Conservation (phyloP, 2,329 filamentous ascomycete species). For the Trichoderma cornu-damae region DNA sequence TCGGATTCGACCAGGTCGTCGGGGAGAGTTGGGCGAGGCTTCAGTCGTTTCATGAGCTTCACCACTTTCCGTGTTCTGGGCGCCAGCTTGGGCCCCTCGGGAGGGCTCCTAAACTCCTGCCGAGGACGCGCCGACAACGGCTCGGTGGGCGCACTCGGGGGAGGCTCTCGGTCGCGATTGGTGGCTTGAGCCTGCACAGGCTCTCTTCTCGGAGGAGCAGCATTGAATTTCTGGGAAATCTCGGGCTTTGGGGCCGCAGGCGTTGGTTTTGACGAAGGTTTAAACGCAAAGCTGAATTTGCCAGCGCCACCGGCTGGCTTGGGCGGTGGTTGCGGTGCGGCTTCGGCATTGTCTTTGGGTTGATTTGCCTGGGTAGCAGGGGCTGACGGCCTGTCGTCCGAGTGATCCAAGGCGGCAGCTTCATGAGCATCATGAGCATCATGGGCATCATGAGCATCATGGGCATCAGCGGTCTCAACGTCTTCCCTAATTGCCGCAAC, state of each 20-base stretch:
- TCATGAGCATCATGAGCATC: conserved; percentile 22
- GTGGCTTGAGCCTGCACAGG: conserved; percentile 22
- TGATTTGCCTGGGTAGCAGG: conserved; percentile 10
- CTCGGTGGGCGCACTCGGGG: conserved; percentile 48
- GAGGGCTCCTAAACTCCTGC: conserved; percentile 31
- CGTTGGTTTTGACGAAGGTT: conserved; percentile 59
- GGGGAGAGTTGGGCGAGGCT: conserved; percentile 64
- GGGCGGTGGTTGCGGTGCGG: conserved; percentile 40
- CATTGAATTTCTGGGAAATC: conserved; percentile 65
- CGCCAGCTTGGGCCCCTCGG: conserved; percentile 34
- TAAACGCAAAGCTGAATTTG: conserved; percentile 93
- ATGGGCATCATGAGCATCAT: conserved; percentile 19
- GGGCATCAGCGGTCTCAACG: conserved; percentile 20
- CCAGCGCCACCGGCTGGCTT: conserved; percentile 47
- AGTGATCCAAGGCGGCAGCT: background rate
- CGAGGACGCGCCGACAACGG: conserved; percentile 46
- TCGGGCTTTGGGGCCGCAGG: conserved; percentile 57
- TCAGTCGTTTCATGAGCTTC: conserved; percentile 64
- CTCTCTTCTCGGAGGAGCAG: conserved; percentile 48
- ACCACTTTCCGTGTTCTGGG: conserved; percentile 59
- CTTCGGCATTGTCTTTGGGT: conserved; percentile 49
- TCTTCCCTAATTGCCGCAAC: conserved; percentile 20
- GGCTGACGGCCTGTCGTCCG: background rate
- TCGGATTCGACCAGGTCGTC: conserved; percentile 71
- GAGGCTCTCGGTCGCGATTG: conserved; percentile 42